phyloP scores from a whole-genome alignment of 495 filamentous ascomycete species.

The Tuber calosporum region DNA sequence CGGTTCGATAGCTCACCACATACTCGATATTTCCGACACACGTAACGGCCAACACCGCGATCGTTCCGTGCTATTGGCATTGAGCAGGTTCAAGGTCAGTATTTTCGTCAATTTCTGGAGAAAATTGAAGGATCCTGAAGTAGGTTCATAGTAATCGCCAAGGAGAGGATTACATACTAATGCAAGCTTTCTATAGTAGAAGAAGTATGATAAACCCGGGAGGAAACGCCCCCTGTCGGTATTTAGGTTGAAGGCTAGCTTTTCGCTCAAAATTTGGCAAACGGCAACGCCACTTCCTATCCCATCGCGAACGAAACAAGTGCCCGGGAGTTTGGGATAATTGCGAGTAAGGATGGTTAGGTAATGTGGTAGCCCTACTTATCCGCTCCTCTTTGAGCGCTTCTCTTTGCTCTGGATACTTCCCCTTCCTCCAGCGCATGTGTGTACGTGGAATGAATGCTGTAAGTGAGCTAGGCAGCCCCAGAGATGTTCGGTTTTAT shows the following conservation, averaged over 20 bases:
- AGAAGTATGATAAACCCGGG: too few species aligned
- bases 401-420: background rate
- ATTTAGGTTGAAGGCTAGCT: background rate
- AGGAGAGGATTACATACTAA: background rate
- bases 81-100: background rate
- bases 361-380: too few species aligned
- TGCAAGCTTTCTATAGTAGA: too few species aligned
- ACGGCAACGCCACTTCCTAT: background rate
- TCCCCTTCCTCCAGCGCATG: background rate
- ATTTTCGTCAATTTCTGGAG: background rate
- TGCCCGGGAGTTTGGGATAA: background rate
- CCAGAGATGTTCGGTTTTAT: background rate
- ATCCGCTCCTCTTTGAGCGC: background rate
- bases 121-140: background rate
- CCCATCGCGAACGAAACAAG: background rate
- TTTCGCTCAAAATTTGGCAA: background rate
- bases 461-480: background rate
- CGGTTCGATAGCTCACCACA: too few species aligned
- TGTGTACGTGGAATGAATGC: background rate
- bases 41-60: background rate
- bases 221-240: background rate
- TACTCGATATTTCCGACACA: too few species aligned
- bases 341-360: background rate
- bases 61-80: background rate
- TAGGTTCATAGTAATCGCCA: background rate